phyloP scores from a whole-genome alignment of 768 basidiomycete genomes.

The Sporobolomyces roseus region DNA sequence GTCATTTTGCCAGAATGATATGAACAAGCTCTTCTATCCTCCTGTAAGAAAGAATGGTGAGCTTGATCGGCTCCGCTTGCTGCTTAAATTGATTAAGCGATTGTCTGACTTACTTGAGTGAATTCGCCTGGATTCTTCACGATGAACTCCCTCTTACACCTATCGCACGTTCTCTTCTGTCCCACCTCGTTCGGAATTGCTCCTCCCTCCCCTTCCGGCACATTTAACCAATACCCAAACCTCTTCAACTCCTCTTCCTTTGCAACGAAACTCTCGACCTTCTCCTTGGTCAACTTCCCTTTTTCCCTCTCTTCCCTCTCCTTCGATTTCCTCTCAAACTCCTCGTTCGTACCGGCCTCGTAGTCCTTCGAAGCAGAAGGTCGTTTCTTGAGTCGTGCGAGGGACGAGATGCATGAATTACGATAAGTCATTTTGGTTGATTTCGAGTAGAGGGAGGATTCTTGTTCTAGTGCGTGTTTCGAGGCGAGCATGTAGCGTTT shows the following conservation, averaged over 20 bases:
- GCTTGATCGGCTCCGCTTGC: neutral
- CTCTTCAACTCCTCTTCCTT: conserved; percentile 8
- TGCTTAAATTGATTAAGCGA: neutral
- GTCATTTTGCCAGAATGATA: conserved; percentile 79
- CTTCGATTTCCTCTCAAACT: conserved; percentile 41
- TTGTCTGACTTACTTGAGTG: conserved; percentile 33
- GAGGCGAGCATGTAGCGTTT: conserved; percentile 56
- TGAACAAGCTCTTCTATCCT: conserved; percentile 62
- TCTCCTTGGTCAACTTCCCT: conserved; percentile 41
- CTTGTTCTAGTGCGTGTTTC: conserved; percentile 76
- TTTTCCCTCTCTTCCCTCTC: conserved; percentile 45
- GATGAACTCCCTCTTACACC: conserved; percentile 67
- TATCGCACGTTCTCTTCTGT: conserved; percentile 63
- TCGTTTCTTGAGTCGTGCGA: conserved; percentile 58
- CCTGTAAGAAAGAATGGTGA: conserved; percentile 46
- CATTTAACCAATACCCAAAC: conserved; percentile 53
- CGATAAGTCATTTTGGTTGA: conserved; percentile 77
- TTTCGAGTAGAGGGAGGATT: conserved; percentile 70
- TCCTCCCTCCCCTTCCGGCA: conserved; percentile 67
- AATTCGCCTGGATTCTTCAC: conserved; percentile 60
- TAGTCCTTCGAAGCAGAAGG: conserved; percentile 55
- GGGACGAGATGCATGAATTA: conserved; percentile 62
- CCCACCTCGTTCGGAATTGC: conserved; percentile 61
- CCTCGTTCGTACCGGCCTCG: conserved; percentile 48
- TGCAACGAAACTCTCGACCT: conserved; percentile 18